Evolutionary conservation across 768 basidiomycete genomes (phyloP).

Genomic region (Leucogyrophana mollusca): DNA sequence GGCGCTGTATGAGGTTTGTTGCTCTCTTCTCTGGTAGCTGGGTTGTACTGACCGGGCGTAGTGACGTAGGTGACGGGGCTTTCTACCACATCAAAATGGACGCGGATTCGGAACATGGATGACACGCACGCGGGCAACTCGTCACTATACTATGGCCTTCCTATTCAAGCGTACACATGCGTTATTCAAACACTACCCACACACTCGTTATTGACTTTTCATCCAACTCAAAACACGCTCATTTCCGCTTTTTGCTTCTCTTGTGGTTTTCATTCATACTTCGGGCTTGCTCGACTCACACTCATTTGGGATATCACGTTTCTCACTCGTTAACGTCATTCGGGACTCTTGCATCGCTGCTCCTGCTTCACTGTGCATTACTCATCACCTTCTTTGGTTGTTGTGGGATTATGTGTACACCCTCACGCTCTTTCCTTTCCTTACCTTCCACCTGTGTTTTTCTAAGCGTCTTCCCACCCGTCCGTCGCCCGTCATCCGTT

Average conservation of each 20-base stretch:
- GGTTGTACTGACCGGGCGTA: too few relatives aligned
- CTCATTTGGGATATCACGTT: slow-evolving; percentile 4
- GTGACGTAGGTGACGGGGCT: too few relatives aligned
- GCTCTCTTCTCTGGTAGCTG: too few relatives aligned
- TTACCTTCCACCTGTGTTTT: not conserved
- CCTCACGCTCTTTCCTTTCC: slow-evolving; percentile 7
- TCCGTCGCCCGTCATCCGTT: too few relatives aligned
- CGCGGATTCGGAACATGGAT: too few relatives aligned
- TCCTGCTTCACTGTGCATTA: slow-evolving; percentile 11
- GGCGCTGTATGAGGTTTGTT: not conserved
- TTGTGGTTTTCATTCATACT: slow-evolving; percentile 3
- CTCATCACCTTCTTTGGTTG: slow-evolving; percentile 7
- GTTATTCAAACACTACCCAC: slow-evolving; percentile 2
- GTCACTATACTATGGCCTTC: not conserved
- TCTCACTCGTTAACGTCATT: too few relatives aligned
- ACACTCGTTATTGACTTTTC: slow-evolving; percentile 15
- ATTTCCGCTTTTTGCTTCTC: not conserved
- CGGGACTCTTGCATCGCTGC: too few relatives aligned
- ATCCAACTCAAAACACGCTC: slow-evolving; percentile 10
- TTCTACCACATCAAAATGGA: too few relatives aligned
- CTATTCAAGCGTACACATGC: not conserved
- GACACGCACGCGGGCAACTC: not conserved
- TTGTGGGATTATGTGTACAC: slow-evolving; percentile 35
- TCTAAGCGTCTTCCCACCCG: too few relatives aligned
- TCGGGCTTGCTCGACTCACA: slow-evolving; percentile 15